Percentiles rank a stretch among this genome's conserved stretches.
phyloP scores from a whole-genome alignment of 225 moss, liverwort and hornwort species.

The Polytrichum formosum region DNA sequence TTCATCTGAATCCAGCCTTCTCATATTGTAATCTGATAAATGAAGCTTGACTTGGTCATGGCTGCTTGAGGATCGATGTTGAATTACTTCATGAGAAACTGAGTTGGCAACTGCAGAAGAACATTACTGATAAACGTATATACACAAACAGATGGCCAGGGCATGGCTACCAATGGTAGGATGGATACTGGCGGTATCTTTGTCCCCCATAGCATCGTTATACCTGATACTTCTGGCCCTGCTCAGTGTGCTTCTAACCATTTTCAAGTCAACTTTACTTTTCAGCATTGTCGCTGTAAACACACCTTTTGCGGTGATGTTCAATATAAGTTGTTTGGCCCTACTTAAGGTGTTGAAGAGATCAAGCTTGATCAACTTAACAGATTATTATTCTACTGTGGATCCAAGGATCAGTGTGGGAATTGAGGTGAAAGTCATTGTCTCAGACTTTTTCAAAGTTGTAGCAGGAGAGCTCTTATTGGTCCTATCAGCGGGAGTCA shows the following conservation, averaged over 20 bases:
- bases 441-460: not conserved
- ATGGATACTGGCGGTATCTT: not conserved
- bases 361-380: not conserved
- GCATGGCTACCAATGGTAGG: not conserved
- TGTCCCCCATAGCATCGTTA: not conserved
- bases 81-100: not conserved
- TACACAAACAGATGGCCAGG: constrained; percentile 2
- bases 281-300: not conserved
- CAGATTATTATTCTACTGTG: not conserved
- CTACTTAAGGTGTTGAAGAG: not conserved
- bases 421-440: constrained; percentile 2
- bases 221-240: constrained; percentile 2
- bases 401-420: not conserved
- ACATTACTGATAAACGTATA: not conserved
- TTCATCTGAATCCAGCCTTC: not conserved
- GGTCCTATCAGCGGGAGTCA: not conserved
- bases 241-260: not conserved
- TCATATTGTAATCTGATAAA: not conserved
- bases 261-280: not conserved
- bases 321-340: not conserved
- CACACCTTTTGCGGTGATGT: not conserved
- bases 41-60: not conserved
- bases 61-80: not conserved
- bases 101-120: not conserved
- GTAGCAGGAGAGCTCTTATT: constrained; percentile 1